These are phyloP conservation scores for Tylopilus felleus DNA, from an alignment of 768 basidiomycete species.

Conservation along the genomic window DNA sequence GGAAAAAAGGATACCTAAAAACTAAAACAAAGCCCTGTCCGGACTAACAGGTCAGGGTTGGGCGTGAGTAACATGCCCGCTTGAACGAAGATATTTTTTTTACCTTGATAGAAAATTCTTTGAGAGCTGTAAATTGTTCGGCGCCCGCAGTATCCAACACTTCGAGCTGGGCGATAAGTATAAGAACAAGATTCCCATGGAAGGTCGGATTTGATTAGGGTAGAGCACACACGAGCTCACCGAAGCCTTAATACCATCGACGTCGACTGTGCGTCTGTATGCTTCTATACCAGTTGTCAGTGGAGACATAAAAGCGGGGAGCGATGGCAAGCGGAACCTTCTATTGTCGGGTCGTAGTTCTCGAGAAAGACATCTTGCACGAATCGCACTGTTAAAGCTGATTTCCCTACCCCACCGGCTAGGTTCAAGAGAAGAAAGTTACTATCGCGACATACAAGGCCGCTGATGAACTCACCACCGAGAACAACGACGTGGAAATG, in stretches of 20 bases:
- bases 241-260: slow-evolving; percentile 61
- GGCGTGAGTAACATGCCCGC: background rate
- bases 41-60: slow-evolving; percentile 38
- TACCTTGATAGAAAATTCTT: slow-evolving; percentile 81
- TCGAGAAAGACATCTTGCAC: slow-evolving; percentile 71
- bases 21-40: slow-evolving; percentile 80
- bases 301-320: background rate
- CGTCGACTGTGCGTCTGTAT: slow-evolving; percentile 60
- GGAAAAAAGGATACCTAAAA: slow-evolving; percentile 55
- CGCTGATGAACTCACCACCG: slow-evolving; percentile 52
- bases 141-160: slow-evolving; percentile 81
- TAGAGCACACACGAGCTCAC: slow-evolving; percentile 39
- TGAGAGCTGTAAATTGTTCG: slow-evolving; percentile 80
- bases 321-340: slow-evolving; percentile 46
- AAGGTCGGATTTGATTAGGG: slow-evolving; percentile 2
- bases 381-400: slow-evolving; percentile 78
- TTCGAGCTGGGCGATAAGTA: slow-evolving; percentile 53
- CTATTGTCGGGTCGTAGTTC: slow-evolving; percentile 81
- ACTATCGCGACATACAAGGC: background rate
- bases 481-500: slow-evolving; percentile 77
- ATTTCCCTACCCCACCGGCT: slow-evolving; percentile 91
- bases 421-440: slow-evolving; percentile 6
- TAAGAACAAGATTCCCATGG: slow-evolving; percentile 13
- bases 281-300: slow-evolving; percentile 48
- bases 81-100: background rate